Conservation (phyloP, 306 rosid genomes). For the Cicer chorassanicum region DNA sequence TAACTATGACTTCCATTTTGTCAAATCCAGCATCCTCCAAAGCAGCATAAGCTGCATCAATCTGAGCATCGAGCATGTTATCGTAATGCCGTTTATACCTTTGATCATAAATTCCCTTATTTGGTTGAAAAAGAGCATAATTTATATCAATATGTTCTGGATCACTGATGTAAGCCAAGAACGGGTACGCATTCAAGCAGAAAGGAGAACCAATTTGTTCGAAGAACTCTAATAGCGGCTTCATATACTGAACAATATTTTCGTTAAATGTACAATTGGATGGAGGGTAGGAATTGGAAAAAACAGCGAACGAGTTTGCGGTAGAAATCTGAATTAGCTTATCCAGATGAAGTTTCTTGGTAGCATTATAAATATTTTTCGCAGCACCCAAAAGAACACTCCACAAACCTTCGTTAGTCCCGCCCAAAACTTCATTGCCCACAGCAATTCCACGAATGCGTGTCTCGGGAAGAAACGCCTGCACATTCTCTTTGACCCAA, state of each 20-base stretch:
- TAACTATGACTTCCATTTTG: slow-evolving; percentile 86
- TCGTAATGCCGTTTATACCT: slow-evolving; percentile 77
- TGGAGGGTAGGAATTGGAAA: slow-evolving; percentile 81
- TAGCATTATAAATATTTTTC: slow-evolving; percentile 78
- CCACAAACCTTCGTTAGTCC: slow-evolving; percentile 54
- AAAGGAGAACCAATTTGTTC: slow-evolving; percentile 87
- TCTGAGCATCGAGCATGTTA: slow-evolving; percentile 98
- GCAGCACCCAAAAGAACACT: slow-evolving; percentile 77
- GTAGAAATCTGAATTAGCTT: slow-evolving; percentile 73
- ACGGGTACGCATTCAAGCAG: slow-evolving; percentile 94
- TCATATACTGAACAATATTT: slow-evolving; percentile 74
- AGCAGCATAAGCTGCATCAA: slow-evolving; percentile 93
- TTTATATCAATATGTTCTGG: slow-evolving; percentile 82
- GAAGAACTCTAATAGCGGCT: slow-evolving; percentile 84
- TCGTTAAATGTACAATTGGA: slow-evolving; percentile 80
- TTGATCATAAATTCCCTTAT: slow-evolving; percentile 72
- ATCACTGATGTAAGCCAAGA: slow-evolving; percentile 64
- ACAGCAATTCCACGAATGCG: slow-evolving; percentile 80
- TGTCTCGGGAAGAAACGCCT: slow-evolving; percentile 79
- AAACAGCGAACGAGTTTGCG: slow-evolving; percentile 80
- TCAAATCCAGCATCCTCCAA: slow-evolving; percentile 76
- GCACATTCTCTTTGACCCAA: slow-evolving; percentile 91
- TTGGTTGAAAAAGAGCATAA: slow-evolving; percentile 85
- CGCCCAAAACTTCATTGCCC: slow-evolving; percentile 91
- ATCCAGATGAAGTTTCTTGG: slow-evolving; percentile 60